Conservation (phyloP, 768 basidiomycete species). For the Inosperma sp. region DNA sequence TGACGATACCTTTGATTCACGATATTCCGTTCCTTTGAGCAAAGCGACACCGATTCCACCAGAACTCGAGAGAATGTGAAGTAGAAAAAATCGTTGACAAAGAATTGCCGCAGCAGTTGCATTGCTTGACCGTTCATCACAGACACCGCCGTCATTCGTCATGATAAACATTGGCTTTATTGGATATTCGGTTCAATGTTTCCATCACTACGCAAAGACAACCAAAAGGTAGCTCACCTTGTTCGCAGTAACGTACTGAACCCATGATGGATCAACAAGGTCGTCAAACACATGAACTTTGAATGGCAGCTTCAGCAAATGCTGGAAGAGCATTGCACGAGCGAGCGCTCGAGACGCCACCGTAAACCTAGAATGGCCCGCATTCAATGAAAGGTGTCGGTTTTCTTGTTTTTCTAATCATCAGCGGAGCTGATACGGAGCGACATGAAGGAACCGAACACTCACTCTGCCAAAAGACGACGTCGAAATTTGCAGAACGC, state of each 20-base stretch:
- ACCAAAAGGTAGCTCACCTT: slow-evolving; percentile 30
- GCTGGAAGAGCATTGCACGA: too few species aligned
- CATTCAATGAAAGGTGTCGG: slow-evolving; percentile 39
- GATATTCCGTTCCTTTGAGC: slow-evolving; percentile 52
- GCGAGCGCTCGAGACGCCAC: slow-evolving; percentile 50
- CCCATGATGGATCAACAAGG: slow-evolving; percentile 47
- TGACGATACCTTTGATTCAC: slow-evolving; percentile 53
- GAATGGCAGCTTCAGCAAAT: too few species aligned
- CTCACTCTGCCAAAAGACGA: slow-evolving; percentile 60
- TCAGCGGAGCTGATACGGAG: too few species aligned
- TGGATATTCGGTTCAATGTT: neutral
- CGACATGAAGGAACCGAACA: neutral
- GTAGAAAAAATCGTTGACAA: slow-evolving; percentile 47
- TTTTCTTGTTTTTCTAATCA: slow-evolving; percentile 32
- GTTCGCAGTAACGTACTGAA: slow-evolving; percentile 34
- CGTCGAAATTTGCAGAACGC: slow-evolving; percentile 52
- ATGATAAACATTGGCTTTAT: slow-evolving; percentile 65
- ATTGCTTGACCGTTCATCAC: slow-evolving; percentile 12
- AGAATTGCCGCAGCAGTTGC: slow-evolving; percentile 30
- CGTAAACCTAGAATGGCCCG: slow-evolving; percentile 32
- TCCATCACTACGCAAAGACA: too few species aligned
- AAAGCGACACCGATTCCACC: slow-evolving; percentile 47
- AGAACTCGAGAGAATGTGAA: slow-evolving; percentile 39
- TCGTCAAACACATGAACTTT: slow-evolving; percentile 43
- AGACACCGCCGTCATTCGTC: slow-evolving; percentile 47